Percentiles rank a stretch among this genome's conserved stretches.
Conservation (phyloP, 306 rosid genomes). For the Luffa aegyptiaca region DNA sequence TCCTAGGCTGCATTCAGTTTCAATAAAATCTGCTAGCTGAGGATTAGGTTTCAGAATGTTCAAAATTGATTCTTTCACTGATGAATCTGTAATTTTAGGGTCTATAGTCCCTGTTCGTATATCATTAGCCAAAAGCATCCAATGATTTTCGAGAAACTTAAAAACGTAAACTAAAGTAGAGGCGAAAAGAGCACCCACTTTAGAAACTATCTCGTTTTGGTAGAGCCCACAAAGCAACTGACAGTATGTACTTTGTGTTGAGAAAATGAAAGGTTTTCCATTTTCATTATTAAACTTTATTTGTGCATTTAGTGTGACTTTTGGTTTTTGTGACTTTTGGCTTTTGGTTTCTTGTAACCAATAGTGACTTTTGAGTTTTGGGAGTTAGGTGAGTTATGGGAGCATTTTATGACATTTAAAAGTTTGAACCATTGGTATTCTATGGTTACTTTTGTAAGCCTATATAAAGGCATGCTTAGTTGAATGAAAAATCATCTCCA, state of each 20-base stretch:
- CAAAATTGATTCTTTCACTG: constrained; percentile 33
- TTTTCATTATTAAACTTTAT: too few species aligned
- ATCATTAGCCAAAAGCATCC: constrained; percentile 33
- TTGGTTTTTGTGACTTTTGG: too few species aligned
- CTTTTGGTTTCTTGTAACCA: too few species aligned
- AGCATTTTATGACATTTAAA: too few species aligned
- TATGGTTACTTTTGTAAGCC: too few species aligned
- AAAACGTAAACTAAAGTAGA: constrained; percentile 28
- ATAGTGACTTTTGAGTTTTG: too few species aligned
- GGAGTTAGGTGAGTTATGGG: too few species aligned
- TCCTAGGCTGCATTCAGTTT: constrained; percentile 28
- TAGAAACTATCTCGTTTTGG: constrained; percentile 31
- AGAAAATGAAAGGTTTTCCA: too few species aligned
- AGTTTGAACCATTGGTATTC: too few species aligned
- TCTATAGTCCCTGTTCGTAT: constrained; percentile 27
- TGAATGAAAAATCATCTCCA: too few species aligned
- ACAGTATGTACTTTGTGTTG: constrained; percentile 63
- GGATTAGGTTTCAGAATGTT: constrained; percentile 33
- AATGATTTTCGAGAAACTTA: constrained; percentile 36
- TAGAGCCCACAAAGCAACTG: constrained; percentile 56
- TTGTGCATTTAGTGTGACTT: too few species aligned
- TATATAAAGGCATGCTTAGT: too few species aligned
- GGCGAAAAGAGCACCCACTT: constrained; percentile 55
- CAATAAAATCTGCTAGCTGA: constrained; percentile 33
- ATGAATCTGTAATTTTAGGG: constrained; percentile 17